Evolutionary conservation across 768 basidiomycete genomes (phyloP).

Genomic region (Mycena latifolia): DNA sequence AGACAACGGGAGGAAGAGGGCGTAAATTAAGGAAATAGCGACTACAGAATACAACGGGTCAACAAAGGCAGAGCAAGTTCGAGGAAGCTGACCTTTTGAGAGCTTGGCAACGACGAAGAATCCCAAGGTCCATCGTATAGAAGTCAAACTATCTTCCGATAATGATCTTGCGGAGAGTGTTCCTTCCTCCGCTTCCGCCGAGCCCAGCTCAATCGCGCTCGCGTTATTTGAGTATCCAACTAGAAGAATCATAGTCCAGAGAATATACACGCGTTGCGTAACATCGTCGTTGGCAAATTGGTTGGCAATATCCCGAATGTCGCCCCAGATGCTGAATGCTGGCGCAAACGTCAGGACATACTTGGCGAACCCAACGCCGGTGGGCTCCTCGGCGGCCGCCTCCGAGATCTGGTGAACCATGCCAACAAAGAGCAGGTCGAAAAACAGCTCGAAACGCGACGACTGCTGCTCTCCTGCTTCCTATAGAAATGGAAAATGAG

Average conservation of each 20-base stretch:
- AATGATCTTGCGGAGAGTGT: not conserved
- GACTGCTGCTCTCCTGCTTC: slow-evolving; percentile 34
- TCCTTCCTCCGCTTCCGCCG: not conserved
- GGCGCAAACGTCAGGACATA: slow-evolving; percentile 42
- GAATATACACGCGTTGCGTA: slow-evolving; percentile 43
- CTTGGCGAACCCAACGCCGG: slow-evolving; percentile 34
- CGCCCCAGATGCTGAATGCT: slow-evolving; percentile 46
- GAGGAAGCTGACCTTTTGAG: slow-evolving; percentile 24
- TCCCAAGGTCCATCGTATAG: slow-evolving; percentile 37
- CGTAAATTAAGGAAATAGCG: slow-evolving; percentile 28
- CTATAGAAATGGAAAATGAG: slow-evolving; percentile 4
- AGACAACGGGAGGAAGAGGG: slow-evolving; percentile 32
- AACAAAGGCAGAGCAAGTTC: not conserved
- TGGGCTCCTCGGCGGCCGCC: slow-evolving; percentile 41
- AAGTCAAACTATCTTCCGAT: slow-evolving; percentile 21
- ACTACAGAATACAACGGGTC: not conserved
- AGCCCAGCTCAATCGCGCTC: slow-evolving; percentile 40
- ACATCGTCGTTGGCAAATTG: slow-evolving; percentile 48
- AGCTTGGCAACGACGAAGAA: slow-evolving; percentile 38
- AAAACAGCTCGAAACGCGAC: slow-evolving; percentile 48
- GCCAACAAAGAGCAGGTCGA: slow-evolving; percentile 49
- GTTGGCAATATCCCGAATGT: slow-evolving; percentile 46
- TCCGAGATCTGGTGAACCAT: slow-evolving; percentile 49
- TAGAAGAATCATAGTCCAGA: slow-evolving; percentile 45
- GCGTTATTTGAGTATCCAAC: slow-evolving; percentile 49